Conservation (phyloP, 768 basidiomycete genomes). For the Lactifluus subvellereus region DNA sequence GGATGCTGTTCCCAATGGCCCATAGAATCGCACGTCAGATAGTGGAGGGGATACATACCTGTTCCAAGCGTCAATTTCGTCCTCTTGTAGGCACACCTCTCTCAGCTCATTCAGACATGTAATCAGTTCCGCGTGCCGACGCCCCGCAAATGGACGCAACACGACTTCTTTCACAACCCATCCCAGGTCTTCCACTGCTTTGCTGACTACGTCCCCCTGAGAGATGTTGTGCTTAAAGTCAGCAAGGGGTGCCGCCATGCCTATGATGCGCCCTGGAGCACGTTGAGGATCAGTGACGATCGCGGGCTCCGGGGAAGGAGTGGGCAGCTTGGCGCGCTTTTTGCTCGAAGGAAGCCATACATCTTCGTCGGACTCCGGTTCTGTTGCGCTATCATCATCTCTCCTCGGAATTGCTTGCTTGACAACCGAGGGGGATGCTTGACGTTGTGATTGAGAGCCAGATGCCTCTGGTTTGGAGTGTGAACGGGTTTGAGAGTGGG, state of each 20-base stretch:
- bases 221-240: slow-evolving; percentile 72
- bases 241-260: slow-evolving; percentile 60
- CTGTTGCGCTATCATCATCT: slow-evolving; percentile 47
- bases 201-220: slow-evolving; percentile 73
- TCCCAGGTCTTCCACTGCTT: slow-evolving; percentile 78
- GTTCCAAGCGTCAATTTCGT: slow-evolving; percentile 83
- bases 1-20: slow-evolving; percentile 42
- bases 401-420: slow-evolving; percentile 26
- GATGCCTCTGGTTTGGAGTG: slow-evolving; percentile 30
- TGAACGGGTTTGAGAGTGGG: slow-evolving; percentile 7
- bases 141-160: slow-evolving; percentile 60
- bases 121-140: slow-evolving; percentile 62
- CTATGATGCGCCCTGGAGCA: slow-evolving; percentile 69
- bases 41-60: slow-evolving; percentile 37
- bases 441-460: slow-evolving; percentile 15
- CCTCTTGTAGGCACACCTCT: slow-evolving; percentile 60
- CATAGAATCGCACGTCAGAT: slow-evolving; percentile 1
- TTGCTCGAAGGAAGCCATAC: slow-evolving; percentile 28
- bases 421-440: slow-evolving; percentile 11
- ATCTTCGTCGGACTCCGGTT: slow-evolving; percentile 42
- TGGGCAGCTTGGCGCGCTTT: slow-evolving; percentile 22
- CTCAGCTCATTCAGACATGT: slow-evolving; percentile 68
- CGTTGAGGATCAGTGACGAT: slow-evolving; percentile 42
- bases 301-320: slow-evolving; percentile 28
- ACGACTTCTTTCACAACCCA: slow-evolving; percentile 67